Evolutionary conservation across 2,329 filamentous ascomycete species (phyloP), one percentile per base, ranked within the genome.

Genomic region (Clonostachys rhizophaga): DNA sequence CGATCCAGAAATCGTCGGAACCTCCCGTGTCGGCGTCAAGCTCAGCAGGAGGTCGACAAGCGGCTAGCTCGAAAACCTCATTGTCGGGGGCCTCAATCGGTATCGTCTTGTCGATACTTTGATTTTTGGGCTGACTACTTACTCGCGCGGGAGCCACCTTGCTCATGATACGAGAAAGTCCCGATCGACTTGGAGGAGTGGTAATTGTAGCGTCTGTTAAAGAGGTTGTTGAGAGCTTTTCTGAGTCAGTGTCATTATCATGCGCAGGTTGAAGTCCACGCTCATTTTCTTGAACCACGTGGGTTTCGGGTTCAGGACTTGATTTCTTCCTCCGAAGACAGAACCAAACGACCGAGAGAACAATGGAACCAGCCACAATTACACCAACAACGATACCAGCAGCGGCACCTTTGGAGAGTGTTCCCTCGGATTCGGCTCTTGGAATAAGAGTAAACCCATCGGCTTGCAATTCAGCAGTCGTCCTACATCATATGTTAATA

Each of bases 31-130:
- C 36, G 14, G 67, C 71, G 40, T 79, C 74, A 40, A 81, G 63
- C 55, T 81, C 78, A 6, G 67, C 71, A 0, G 75, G 76, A 3
- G 65, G 62, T 1, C 64, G 52, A 0, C 70, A 70, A 6, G 67
- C 75, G 2, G 76, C 67, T 55, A 81, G 57, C 54, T 81, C 77
- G 49, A 76, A 78, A 4, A 78, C 69, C 50, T 77, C 71, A 37
- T 76, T 72, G 44, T 70, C 67, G 3, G 66, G 55, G 42, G 68
- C 59, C 57, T 70, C 55, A 17, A 53, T 51, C 40, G 64, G 58
- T 40, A 63, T 53, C 47, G 59, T 52, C 43, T 55, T 42, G 12
- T 58, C 52, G 24, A 30, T 30, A 30, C 8, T 30, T 30, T 30
- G 24, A 30, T 30, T 30, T 30, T 30, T 30, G 9, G 24, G 9